Conservation (phyloP, 1,284 basidiomycete species). For the Cryptococcus sp. region DNA sequence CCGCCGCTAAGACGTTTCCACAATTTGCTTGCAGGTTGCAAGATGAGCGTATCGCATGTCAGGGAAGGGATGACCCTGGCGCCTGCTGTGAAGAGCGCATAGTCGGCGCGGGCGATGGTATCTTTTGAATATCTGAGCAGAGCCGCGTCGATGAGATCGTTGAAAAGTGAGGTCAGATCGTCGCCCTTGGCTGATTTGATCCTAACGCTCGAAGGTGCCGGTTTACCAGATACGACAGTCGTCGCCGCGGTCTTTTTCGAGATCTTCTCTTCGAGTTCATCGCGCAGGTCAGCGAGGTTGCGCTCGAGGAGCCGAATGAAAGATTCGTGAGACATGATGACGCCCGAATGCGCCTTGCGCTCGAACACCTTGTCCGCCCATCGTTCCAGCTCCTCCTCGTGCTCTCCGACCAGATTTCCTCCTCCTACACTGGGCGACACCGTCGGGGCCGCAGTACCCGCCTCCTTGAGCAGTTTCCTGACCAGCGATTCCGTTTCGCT, state of each 20-base stretch:
- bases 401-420: constrained; percentile 12
- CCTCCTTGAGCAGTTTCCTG: constrained; percentile 17
- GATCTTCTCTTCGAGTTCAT: constrained; percentile 23
- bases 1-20: constrained; percentile 29
- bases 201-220: constrained; percentile 57
- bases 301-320: constrained; percentile 39
- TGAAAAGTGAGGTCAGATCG: constrained; percentile 71
- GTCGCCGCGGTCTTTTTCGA: constrained; percentile 17
- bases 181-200: constrained; percentile 75
- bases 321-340: constrained; percentile 28
- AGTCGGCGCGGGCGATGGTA: constrained; percentile 76
- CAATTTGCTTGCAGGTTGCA: constrained; percentile 56
- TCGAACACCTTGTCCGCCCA: constrained; percentile 51
- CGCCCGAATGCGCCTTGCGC: constrained; percentile 40
- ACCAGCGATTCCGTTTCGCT: constrained; percentile 41
- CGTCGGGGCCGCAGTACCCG: not conserved
- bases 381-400: constrained; percentile 47
- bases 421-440: not conserved
- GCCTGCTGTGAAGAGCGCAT: constrained; percentile 79
- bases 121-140: constrained; percentile 73
- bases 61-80: constrained; percentile 76
- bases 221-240: constrained; percentile 8
- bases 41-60: constrained; percentile 74
- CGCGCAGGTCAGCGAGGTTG: constrained; percentile 31
- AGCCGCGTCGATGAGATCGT: constrained; percentile 68